Percentiles rank a stretch among this genome's conserved stretches.
Conservation (phyloP, 192 early-diverging fungal species). For the Coemansia sp. region DNA sequence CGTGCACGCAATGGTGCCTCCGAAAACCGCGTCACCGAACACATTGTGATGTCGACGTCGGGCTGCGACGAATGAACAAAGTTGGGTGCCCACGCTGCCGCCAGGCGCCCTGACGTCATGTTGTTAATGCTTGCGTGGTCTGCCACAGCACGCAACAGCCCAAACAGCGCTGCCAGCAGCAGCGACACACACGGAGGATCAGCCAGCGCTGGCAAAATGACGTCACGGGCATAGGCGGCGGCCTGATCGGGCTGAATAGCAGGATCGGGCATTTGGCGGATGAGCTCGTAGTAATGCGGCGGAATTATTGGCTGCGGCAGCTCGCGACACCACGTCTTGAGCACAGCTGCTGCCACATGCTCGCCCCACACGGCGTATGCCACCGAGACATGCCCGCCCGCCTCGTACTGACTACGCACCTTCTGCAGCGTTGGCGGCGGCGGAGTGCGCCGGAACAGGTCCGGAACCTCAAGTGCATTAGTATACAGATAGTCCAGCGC, state of each 20-base stretch:
- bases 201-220: constrained; percentile 46
- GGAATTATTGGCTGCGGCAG: constrained; percentile 76
- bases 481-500: constrained; percentile 68
- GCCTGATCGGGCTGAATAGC: constrained; percentile 33
- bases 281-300: constrained; percentile 59
- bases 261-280: constrained; percentile 55
- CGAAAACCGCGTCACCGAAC: constrained; percentile 46
- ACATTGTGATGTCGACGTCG: constrained; percentile 54
- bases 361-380: constrained; percentile 67
- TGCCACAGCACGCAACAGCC: constrained; percentile 70
- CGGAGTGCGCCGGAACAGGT: constrained; percentile 86
- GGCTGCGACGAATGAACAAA: constrained; percentile 63
- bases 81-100: constrained; percentile 86
- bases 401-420: constrained; percentile 54
- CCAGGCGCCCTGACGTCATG: constrained; percentile 82
- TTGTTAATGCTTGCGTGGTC: constrained; percentile 66
- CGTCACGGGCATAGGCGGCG: constrained; percentile 35
- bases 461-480: constrained; percentile 74
- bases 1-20: not conserved
- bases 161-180: constrained; percentile 65
- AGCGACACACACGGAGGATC: constrained; percentile 57
- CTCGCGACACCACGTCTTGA: constrained; percentile 84
- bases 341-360: constrained; percentile 75
- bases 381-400: constrained; percentile 52
- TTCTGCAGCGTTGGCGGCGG: constrained; percentile 64